Evolutionary conservation across 768 basidiomycete species (phyloP), one percentile per base, ranked within the genome.

Genomic region (Rubroboletus satanas): DNA sequence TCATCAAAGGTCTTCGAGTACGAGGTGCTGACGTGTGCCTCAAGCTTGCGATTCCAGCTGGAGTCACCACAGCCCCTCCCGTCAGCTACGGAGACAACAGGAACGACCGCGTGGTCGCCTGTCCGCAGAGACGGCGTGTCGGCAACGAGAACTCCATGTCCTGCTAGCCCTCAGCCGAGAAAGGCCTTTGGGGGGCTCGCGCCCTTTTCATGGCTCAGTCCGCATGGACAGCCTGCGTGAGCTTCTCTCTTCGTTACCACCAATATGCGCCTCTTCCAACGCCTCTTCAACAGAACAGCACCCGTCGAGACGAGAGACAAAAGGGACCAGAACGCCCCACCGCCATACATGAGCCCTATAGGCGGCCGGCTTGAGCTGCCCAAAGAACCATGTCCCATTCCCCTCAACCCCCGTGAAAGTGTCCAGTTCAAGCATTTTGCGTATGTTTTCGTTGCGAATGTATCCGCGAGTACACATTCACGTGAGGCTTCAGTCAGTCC

Each of bases 1-100:
- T 10, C n/a, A 2, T 37, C 35, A 14, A 50, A 66, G 65, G 38
- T 58, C 3, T 59, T 49, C 12, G 60, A 62, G 29, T 65, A 66
- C 43, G 65, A 66, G 26, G 66, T 67, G 4, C 45, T 66, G n/a
- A 51, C 57, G 10, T 67, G 56, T 9, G 54, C 51, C 36, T 55
- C 60, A 37, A 59, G 28, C 31, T 21, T 67, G 52, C 61, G 58
- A 32, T 66, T 66, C 44, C 41, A 43, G 6, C 18, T 66, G 0
- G 49, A 49, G 15, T 0, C 45, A 17, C 33, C 54, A 18, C 43
- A 38, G 4, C 12, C 54, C 2, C 15, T n/a, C n/a, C 17, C 35
- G 11, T 35, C 52, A 1, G 26, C 11, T 1, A n/a, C 18, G 3
- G 51, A 51, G 38, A 14, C 38, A 2, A 32, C 17, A 10, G n/a